phyloP scores from a whole-genome alignment of 2,329 filamentous ascomycete species.

The Cladophialophora psammophila region DNA sequence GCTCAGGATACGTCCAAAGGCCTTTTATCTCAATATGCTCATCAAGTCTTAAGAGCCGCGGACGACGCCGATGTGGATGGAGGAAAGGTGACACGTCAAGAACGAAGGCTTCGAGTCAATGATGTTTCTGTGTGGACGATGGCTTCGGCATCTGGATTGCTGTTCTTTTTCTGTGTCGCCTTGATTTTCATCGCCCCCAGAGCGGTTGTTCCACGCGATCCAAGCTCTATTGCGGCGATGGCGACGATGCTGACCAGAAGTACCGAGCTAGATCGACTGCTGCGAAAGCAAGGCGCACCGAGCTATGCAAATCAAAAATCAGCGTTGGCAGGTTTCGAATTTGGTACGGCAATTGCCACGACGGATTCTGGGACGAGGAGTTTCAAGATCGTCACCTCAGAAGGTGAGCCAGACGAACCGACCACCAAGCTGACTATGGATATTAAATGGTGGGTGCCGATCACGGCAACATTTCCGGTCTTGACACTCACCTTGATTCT shows the following conservation, averaged over 20 bases:
- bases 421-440: conserved; percentile 24
- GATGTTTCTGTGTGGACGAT: conserved; percentile 37
- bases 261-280: conserved; percentile 38
- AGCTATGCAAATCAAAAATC: conserved; percentile 34
- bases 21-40: conserved; percentile 38
- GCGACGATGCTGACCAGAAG: conserved; percentile 38
- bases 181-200: conserved; percentile 37
- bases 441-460: conserved; percentile 37
- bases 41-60: conserved; percentile 29
- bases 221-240: conserved; percentile 37
- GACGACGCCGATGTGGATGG: conserved; percentile 24
- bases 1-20: conserved; percentile 36
- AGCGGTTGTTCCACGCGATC: conserved; percentile 39
- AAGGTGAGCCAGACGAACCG: conserved; percentile 31
- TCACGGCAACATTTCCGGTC: conserved; percentile 35
- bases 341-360: conserved; percentile 39
- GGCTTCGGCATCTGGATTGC: conserved; percentile 32
- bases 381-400: conserved; percentile 40
- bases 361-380: conserved; percentile 34
- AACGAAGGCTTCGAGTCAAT: conserved; percentile 34
- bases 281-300: conserved; percentile 33
- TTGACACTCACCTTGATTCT: conserved; percentile 38
- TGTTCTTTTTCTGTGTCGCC: conserved; percentile 32
- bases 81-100: conserved; percentile 24
- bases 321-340: conserved; percentile 39